Conservation (phyloP, 768 basidiomycete genomes). For the Amyloporia xantha region DNA sequence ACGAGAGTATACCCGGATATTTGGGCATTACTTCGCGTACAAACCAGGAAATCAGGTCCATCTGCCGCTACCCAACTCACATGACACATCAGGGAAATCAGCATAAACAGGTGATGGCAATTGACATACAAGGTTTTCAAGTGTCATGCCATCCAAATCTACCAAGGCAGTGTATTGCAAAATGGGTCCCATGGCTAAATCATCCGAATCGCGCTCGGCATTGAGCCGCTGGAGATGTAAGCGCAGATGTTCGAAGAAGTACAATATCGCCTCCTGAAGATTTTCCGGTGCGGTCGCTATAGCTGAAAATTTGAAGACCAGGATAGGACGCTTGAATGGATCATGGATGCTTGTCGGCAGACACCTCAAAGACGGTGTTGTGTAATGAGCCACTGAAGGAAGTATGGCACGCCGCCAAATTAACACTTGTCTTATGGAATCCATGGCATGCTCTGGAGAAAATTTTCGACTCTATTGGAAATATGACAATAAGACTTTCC, state of each 20-base stretch:
- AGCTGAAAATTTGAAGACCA: conserved; percentile 44
- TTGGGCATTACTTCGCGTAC: conserved; percentile 59
- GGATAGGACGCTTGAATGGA: conserved; percentile 58
- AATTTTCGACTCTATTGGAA: conserved; percentile 57
- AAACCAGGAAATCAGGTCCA: conserved; percentile 60
- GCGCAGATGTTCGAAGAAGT: conserved; percentile 49
- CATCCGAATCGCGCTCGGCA: conserved; percentile 22
- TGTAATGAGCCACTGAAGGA: conserved; percentile 29
- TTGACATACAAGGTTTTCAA: conserved; percentile 49
- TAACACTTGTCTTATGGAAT: conserved; percentile 48
- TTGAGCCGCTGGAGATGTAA: conserved; percentile 47
- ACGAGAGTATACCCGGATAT: conserved; percentile 72
- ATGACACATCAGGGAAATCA: conserved; percentile 9
- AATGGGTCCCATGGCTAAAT: conserved; percentile 25
- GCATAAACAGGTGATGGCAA: background rate
- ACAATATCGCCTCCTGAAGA: conserved; percentile 37
- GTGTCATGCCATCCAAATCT: conserved; percentile 52
- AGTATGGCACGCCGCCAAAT: conserved; percentile 54
- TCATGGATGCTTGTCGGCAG: conserved; percentile 50
- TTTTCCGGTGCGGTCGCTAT: conserved; percentile 33
- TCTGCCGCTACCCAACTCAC: conserved; percentile 36
- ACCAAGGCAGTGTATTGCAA: conserved; percentile 64
- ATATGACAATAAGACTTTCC: conserved; percentile 6
- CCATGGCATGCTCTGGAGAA: conserved; percentile 52
- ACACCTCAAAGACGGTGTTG: conserved; percentile 36